Percentiles rank a stretch among this genome's conserved stretches.
These are phyloP conservation scores for Talaromyces sp. DNA, from an alignment of 2,329 filamentous ascomycete species.

Conservation along the genomic window DNA sequence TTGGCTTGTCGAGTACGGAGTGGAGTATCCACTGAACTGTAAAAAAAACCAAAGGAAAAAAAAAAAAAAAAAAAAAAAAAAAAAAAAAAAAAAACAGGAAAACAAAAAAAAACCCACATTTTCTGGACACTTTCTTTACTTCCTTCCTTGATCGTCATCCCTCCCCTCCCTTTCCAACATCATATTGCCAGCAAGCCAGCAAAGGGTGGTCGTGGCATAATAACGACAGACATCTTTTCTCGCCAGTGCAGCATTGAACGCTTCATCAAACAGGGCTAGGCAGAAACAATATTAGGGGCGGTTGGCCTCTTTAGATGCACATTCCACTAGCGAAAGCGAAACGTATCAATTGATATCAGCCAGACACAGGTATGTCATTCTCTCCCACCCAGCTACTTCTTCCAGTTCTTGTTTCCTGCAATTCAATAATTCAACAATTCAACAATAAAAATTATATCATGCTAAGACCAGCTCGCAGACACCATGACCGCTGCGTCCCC, in stretches of 20 bases:
- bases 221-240: too few relatives aligned
- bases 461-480: background rate
- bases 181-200: background rate
- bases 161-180: background rate
- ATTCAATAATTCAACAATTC: too few relatives aligned
- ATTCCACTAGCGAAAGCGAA: background rate
- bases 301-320: background rate
- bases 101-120: background rate
- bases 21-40: background rate
- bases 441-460: too few relatives aligned
- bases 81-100: background rate
- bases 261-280: background rate
- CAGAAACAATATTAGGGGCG: background rate
- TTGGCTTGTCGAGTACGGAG: too few relatives aligned
- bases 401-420: background rate
- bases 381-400: too few relatives aligned
- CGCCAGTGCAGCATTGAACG: background rate
- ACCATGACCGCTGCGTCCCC: conserved; percentile 33
- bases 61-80: background rate
- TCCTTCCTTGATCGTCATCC: background rate
- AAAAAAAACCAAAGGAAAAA: background rate
- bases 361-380: background rate
- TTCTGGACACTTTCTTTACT: background rate
- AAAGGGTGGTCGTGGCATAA: background rate
- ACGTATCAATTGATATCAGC: background rate